A percentile compares a stretch with the other conserved stretches of the same genome.
Conservation (phyloP, 208 protist species). For the Leishmania martiniquensis region DNA sequence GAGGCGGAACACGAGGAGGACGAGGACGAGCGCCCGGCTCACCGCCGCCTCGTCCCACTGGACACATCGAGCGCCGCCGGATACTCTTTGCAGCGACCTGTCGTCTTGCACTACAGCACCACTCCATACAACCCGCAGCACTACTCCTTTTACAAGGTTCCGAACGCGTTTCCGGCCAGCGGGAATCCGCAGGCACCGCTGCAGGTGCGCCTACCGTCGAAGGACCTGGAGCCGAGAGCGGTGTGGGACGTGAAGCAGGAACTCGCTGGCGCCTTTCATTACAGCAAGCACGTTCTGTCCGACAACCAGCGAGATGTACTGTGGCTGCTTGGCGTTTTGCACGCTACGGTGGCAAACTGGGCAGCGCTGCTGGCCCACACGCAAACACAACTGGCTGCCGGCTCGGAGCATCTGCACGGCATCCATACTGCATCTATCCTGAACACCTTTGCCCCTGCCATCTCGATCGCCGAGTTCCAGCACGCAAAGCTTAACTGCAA, state of each 20-base stretch:
- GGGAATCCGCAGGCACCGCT: constrained; percentile 18
- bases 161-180: constrained; percentile 18
- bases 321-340: constrained; percentile 57
- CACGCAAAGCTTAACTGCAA: constrained; percentile 84
- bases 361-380: constrained; percentile 33
- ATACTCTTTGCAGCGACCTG: constrained; percentile 28
- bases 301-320: constrained; percentile 64
- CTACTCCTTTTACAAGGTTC: constrained; percentile 25
- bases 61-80: constrained; percentile 15
- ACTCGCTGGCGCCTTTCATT: constrained; percentile 41
- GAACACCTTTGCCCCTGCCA: constrained; percentile 37
- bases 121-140: constrained; percentile 54
- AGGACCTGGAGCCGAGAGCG: constrained; percentile 29
- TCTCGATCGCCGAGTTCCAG: constrained; percentile 61
- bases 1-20: constrained; percentile 5
- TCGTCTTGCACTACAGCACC: constrained; percentile 73
- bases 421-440: constrained; percentile 3
- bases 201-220: constrained; percentile 28
- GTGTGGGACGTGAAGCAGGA: constrained; percentile 37
- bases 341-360: constrained; percentile 58
- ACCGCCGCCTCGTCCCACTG: constrained; percentile 4
- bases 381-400: constrained; percentile 9
- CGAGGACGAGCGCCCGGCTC: not conserved
- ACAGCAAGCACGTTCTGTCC: constrained; percentile 58
- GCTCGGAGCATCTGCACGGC: constrained; percentile 1